A percentile compares a stretch with the other conserved stretches of the same genome.
Conservation (phyloP, 2,329 filamentous ascomycete genomes). For the Spiromastix sp. region DNA sequence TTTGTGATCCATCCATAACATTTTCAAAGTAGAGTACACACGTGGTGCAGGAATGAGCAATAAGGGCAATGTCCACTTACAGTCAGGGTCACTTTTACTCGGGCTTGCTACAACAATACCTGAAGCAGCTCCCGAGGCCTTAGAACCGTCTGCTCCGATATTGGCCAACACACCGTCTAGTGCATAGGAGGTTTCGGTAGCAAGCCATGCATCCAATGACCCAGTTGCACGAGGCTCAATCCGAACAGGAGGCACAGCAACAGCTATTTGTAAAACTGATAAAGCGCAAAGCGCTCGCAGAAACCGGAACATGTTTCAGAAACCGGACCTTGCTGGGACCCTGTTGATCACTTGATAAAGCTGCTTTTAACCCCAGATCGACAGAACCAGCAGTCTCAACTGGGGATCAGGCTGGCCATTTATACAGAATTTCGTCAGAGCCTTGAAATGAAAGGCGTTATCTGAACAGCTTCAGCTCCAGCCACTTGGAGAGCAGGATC, state of each 20-base stretch:
- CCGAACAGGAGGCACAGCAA: not conserved
- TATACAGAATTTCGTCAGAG: no score
- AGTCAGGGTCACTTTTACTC: conserved; percentile 44
- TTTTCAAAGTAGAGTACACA: not conserved
- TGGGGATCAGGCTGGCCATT: no score
- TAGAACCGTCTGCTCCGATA: conserved; percentile 42
- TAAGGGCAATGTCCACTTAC: conserved; percentile 28
- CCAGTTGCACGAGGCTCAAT: conserved; percentile 3
- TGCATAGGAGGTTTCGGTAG: conserved; percentile 37
- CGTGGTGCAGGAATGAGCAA: not conserved
- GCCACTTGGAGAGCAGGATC: no score
- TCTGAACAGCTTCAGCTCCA: no score
- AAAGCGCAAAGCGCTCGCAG: conserved; percentile 1
- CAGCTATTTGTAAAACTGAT: not conserved
- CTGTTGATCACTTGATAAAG: no score
- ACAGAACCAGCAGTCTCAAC: no score
- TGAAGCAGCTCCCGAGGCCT: conserved; percentile 37
- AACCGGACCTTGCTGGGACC: conserved; percentile 1
- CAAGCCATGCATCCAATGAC: conserved; percentile 19
- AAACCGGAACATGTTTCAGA: conserved; percentile 1
- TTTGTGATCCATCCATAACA: not conserved
- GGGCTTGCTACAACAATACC: conserved; percentile 49
- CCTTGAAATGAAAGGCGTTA: no score
- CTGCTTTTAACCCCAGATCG: no score
- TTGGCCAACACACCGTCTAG: conserved; percentile 47